These are phyloP conservation scores for Nymphaea colorata DNA, from an alignment of 164 flowering plant species.

Conservation along the genomic window DNA sequence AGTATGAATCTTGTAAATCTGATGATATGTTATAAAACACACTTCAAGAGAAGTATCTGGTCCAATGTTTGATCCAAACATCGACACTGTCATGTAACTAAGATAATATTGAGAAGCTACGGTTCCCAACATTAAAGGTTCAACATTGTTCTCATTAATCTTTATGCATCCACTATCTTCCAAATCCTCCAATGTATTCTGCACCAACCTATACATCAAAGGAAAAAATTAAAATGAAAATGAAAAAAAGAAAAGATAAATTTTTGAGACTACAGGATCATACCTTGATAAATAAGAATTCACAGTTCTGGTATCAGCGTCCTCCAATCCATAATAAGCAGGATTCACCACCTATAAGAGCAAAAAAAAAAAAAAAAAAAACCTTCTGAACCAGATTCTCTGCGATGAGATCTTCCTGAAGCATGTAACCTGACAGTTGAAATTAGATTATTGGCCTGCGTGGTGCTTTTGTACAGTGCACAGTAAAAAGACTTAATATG, in stretches of 20 bases:
- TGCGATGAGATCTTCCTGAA: too few species aligned
- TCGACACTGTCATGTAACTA: constrained; percentile 81
- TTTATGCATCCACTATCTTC: constrained; percentile 95
- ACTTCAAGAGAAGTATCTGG: constrained; percentile 92
- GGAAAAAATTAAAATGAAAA: constrained; percentile 1
- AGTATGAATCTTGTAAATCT: background rate
- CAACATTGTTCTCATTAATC: constrained; percentile 65
- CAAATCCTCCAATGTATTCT: constrained; percentile 82
- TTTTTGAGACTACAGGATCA: background rate
- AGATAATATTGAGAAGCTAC: constrained; percentile 97
- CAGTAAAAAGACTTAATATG: too few species aligned
- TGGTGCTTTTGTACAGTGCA: too few species aligned
- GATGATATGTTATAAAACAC: constrained; percentile 10
- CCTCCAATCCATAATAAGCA: constrained; percentile 84
- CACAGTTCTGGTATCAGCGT: constrained; percentile 43
- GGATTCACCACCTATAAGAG: constrained; percentile 71
- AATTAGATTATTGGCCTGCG: too few species aligned
- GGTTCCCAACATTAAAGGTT: constrained; percentile 79
- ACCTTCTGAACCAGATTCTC: too few species aligned
- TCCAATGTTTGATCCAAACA: constrained; percentile 91
- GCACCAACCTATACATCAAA: constrained; percentile 52
- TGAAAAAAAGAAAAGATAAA: background rate
- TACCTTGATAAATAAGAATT: constrained; percentile 88
- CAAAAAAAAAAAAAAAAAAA: too few species aligned
- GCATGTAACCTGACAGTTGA: too few species aligned